Conservation (phyloP, 352 stramenopile species). For the Discostella stelligera region DNA sequence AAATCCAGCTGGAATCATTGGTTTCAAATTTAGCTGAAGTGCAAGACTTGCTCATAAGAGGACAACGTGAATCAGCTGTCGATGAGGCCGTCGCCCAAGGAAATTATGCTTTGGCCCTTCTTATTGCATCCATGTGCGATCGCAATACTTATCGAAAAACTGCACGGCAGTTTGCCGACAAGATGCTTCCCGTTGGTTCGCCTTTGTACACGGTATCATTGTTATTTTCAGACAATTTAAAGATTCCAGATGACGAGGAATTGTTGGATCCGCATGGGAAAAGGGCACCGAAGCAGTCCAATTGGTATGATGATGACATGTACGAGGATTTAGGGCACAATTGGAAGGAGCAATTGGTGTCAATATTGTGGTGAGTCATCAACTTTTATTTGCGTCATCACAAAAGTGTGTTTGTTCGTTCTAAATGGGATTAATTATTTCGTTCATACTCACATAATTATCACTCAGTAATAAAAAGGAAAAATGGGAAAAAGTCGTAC, state of each 20-base stretch:
- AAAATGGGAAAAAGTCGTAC: constrained; percentile 74
- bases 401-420: background rate
- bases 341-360: constrained; percentile 74
- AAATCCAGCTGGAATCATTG: background rate
- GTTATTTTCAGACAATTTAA: constrained; percentile 72
- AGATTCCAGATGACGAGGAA: constrained; percentile 32
- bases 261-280: constrained; percentile 23
- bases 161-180: constrained; percentile 61
- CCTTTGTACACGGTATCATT: constrained; percentile 73
- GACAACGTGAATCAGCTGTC: constrained; percentile 67
- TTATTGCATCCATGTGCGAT: constrained; percentile 75
- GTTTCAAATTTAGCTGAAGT: constrained; percentile 45
- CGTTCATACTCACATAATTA: constrained; percentile 26
- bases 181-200: constrained; percentile 51
- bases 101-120: constrained; percentile 74
- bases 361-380: constrained; percentile 44
- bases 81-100: constrained; percentile 58
- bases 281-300: constrained; percentile 9
- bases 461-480: constrained; percentile 72
- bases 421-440: background rate
- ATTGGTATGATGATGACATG: constrained; percentile 47
- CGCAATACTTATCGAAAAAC: constrained; percentile 63
- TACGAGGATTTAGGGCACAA: constrained; percentile 45
- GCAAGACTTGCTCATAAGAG: constrained; percentile 41
- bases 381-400: background rate